A percentile compares a stretch with the other conserved stretches of the same genome.
Evolutionary conservation across 2,329 filamentous ascomycete species (phyloP).

Genomic region (Sclerotinia subarctica): DNA sequence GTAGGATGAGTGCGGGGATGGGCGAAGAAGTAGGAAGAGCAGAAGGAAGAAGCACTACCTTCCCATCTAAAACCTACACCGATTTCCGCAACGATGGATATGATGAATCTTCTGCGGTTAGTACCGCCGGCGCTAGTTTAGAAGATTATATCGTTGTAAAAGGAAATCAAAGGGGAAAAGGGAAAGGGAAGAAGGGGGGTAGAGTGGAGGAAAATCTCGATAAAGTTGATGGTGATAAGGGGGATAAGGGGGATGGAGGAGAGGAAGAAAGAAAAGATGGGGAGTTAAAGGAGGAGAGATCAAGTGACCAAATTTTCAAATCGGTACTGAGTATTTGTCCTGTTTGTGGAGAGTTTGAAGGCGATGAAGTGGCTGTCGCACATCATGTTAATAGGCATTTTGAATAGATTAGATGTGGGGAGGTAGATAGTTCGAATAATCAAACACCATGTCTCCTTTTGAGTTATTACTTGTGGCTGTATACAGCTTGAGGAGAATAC

Average conservation of each 20-base stretch:
- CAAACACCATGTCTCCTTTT: no score
- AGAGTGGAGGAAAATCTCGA: conserved; percentile 15
- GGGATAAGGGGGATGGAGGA: neutral
- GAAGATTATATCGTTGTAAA: conserved; percentile 16
- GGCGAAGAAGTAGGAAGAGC: no score
- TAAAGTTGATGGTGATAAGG: neutral
- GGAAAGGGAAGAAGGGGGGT: conserved; percentile 29
- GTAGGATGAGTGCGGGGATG: no score
- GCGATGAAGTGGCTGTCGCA: conserved; percentile 34
- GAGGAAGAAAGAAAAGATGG: no score
- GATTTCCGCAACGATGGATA: conserved; percentile 29
- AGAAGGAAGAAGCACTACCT: conserved; percentile 2
- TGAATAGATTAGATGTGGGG: conserved; percentile 17
- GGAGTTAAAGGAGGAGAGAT: neutral
- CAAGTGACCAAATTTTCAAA: neutral
- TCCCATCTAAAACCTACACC: conserved; percentile 13
- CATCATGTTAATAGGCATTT: conserved; percentile 37
- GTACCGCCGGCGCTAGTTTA: neutral
- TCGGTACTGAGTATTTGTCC: conserved; percentile 26
- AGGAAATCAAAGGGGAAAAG: neutral
- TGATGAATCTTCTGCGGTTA: conserved; percentile 21
- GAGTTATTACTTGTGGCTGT: no score
- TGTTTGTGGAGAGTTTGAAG: conserved; percentile 36
- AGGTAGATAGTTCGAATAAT: no score
- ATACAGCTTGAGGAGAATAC: no score